phyloP scores from a whole-genome alignment of 2,329 filamentous ascomycete genomes.

The Aspergillus pseudoglaucus region DNA sequence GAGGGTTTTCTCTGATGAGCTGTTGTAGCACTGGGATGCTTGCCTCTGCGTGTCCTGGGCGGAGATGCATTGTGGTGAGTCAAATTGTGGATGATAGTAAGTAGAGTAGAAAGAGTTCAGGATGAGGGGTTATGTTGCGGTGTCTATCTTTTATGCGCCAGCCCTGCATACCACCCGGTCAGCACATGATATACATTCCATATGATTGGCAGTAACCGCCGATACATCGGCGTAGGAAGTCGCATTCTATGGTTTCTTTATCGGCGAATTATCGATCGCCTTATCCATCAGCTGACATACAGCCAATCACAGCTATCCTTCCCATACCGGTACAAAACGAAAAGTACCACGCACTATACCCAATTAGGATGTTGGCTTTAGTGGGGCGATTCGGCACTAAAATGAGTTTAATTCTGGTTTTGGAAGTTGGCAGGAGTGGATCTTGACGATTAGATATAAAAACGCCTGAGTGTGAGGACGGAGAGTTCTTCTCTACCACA shows the following conservation, averaged over 20 bases:
- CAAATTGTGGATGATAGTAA: not conserved
- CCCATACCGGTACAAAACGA: not conserved
- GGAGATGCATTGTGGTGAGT: conserved; percentile 50
- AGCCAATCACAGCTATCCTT: too few relatives aligned
- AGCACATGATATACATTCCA: not conserved
- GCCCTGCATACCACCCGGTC: not conserved
- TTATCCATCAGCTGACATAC: too few relatives aligned
- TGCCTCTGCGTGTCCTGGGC: conserved; percentile 47
- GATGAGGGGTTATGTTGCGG: not conserved
- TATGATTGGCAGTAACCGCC: not conserved
- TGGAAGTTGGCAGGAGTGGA: conserved; percentile 1
- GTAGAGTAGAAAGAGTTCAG: not conserved
- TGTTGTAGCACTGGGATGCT: conserved; percentile 45
- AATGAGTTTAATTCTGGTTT: not conserved
- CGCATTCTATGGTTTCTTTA: not conserved
- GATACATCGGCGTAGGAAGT: not conserved
- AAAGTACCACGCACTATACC: not conserved
- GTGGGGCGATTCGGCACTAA: not conserved
- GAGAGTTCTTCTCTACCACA: not conserved
- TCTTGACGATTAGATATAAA: not conserved
- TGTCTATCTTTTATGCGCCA: not conserved
- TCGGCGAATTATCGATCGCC: too few relatives aligned
- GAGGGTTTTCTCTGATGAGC: conserved; percentile 54
- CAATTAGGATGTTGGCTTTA: not conserved
- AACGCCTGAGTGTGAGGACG: not conserved